Conservation (phyloP, 2,329 filamentous ascomycete genomes). For the Apiospora sp. region DNA sequence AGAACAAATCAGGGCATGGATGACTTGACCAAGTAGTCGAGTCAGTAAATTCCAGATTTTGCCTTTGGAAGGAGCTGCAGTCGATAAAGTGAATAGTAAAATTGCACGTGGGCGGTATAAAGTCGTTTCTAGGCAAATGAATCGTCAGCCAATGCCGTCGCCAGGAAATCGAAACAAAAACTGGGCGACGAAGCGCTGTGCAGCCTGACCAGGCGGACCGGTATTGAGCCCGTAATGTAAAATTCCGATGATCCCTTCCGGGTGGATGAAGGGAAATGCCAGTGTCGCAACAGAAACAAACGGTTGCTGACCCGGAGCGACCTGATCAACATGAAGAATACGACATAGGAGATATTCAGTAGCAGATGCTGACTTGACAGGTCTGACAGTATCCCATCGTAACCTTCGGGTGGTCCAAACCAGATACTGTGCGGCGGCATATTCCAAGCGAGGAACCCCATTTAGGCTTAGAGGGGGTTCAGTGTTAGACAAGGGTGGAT, state of each 20-base stretch:
- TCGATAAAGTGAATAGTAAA: neutral
- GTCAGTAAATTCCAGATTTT: neutral
- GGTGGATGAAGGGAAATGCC: conserved; percentile 23
- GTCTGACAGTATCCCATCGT: conserved; percentile 1
- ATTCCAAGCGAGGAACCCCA: conserved; percentile 15
- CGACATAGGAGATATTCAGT: conserved; percentile 10
- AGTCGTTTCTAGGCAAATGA: neutral
- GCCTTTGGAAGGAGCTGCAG: neutral
- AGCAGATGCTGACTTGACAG: conserved; percentile 5
- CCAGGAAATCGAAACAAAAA: neutral
- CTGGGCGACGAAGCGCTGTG: neutral
- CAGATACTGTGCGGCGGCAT: conserved; percentile 18
- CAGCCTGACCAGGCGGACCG: conserved; percentile 20
- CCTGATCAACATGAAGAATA: conserved; percentile 13
- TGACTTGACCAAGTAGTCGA: neutral
- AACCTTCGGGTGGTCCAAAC: conserved; percentile 2
- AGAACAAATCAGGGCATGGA: neutral
- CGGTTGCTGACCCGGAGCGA: neutral
- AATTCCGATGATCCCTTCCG: conserved; percentile 27
- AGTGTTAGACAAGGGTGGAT: conserved; percentile 2
- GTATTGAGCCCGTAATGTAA: conserved; percentile 26
- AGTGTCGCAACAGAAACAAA: conserved; percentile 11
- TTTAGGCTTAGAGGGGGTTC: conserved; percentile 5
- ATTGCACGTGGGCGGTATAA: conserved; percentile 6
- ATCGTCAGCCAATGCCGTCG: neutral